phyloP scores from a whole-genome alignment of 1,284 basidiomycete species.

The Ustilago hordei region DNA sequence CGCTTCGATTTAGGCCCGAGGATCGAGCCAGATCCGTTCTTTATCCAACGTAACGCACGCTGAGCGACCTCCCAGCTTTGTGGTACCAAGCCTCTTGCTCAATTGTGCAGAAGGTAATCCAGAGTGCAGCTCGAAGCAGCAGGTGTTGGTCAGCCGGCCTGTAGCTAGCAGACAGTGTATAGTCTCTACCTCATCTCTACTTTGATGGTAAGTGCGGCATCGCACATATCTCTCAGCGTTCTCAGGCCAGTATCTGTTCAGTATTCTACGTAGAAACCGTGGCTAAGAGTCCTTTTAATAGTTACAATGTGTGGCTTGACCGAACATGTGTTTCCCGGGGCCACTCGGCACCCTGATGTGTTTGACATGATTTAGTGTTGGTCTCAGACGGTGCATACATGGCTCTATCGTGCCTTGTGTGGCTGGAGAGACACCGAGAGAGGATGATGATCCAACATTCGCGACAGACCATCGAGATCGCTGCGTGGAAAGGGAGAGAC shows the following conservation, averaged over 20 bases:
- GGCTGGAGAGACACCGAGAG: neutral
- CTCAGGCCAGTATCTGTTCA: neutral
- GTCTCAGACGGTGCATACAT: neutral
- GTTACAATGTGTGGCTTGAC: neutral
- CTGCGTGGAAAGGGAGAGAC: neutral
- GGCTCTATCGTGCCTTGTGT: neutral
- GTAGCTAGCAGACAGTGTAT: conserved; percentile 12
- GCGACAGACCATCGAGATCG: neutral
- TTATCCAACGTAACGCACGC: neutral
- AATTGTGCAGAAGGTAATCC: neutral
- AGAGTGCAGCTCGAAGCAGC: neutral
- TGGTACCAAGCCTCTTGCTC: neutral
- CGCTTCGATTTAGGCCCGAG: conserved; percentile 14
- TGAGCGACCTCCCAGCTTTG: conserved; percentile 15
- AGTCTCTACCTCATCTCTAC: no score
- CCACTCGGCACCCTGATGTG: neutral
- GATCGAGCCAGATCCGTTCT: conserved; percentile 6
- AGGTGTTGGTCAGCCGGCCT: conserved; percentile 21
- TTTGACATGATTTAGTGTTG: neutral
- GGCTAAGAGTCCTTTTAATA: no score
- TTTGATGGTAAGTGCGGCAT: neutral
- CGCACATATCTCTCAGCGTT: neutral
- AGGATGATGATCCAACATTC: neutral
- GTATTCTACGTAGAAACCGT: no score
- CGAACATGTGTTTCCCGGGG: neutral